Conservation (phyloP, 371 early-diverging fungal species). For the Apophysomyces sp. region DNA sequence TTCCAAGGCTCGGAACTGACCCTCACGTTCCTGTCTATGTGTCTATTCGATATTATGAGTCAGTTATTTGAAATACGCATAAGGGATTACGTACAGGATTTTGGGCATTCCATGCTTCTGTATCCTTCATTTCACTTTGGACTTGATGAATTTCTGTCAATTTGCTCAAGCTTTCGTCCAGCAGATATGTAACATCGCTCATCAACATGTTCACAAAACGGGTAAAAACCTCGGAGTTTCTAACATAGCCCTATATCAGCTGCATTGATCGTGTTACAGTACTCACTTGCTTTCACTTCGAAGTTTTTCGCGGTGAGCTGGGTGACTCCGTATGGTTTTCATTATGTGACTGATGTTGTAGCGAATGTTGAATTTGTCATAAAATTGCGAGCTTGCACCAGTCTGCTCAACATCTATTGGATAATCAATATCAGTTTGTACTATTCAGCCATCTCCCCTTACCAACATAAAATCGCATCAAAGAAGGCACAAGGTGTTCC, state of each 20-base stretch:
- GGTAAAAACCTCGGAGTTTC: constrained; percentile 73
- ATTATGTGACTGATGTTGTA: constrained; percentile 95
- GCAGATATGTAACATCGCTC: constrained; percentile 94
- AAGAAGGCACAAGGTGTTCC: constrained; percentile 70
- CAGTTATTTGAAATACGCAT: neutral
- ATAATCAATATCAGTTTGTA: neutral
- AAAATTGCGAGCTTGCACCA: constrained; percentile 90
- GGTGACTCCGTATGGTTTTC: constrained; percentile 83
- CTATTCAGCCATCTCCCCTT: constrained; percentile 13
- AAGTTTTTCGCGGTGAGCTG: constrained; percentile 57
- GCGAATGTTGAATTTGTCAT: constrained; percentile 97
- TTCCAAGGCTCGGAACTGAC: constrained; percentile 66
- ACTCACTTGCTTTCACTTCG: constrained; percentile 61
- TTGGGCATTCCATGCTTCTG: constrained; percentile 53
- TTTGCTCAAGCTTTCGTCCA: constrained; percentile 92
- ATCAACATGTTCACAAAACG: constrained; percentile 93
- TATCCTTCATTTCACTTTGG: constrained; percentile 75
- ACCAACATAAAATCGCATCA: constrained; percentile 91
- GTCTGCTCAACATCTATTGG: constrained; percentile 88
- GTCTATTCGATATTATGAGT: constrained; percentile 23
- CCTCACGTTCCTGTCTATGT: constrained; percentile 69
- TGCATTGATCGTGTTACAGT: neutral
- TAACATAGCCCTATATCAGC: constrained; percentile 3
- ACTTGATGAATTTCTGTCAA: constrained; percentile 81
- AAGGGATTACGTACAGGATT: constrained; percentile 38